Percentiles rank a stretch among this genome's conserved stretches.
phyloP scores from a whole-genome alignment of 805 yeast species.

The Saccharomycopsis javanensis region DNA sequence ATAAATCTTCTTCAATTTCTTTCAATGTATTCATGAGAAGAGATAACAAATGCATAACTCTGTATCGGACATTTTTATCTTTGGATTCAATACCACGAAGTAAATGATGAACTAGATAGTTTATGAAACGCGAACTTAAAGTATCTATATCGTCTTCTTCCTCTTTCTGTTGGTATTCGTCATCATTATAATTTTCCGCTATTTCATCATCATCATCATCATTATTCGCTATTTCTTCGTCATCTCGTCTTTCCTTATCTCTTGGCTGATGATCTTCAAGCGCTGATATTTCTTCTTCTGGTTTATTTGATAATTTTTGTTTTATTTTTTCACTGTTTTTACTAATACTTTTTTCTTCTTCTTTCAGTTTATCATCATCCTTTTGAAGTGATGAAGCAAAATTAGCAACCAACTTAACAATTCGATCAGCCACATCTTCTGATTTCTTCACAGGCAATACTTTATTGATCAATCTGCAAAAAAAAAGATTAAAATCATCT shows the following conservation, averaged over 20 bases:
- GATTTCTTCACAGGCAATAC: conserved; percentile 59
- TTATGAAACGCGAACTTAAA: conserved; percentile 44
- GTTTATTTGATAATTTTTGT: too few species aligned
- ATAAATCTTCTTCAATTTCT: conserved; percentile 65
- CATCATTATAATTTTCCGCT: conserved; percentile 25
- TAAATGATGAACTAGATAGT: conserved; percentile 52
- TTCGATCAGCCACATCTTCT: conserved; percentile 64
- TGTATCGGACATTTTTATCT: conserved; percentile 66
- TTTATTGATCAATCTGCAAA: conserved; percentile 54
- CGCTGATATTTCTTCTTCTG: conserved; percentile 20
- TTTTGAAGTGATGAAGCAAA: conserved; percentile 38
- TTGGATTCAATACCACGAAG: conserved; percentile 71
- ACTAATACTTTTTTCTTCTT: conserved; percentile 20
- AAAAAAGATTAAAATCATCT: conserved; percentile 49
- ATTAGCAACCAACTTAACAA: conserved; percentile 56
- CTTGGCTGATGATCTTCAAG: too few species aligned
- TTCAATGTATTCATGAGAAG: conserved; percentile 61
- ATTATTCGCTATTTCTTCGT: conserved; percentile 18
- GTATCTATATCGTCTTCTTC: conserved; percentile 31
- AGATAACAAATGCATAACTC: conserved; percentile 70
- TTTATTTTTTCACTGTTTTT: too few species aligned
- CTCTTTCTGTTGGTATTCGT: too few species aligned
- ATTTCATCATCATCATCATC: too few species aligned
- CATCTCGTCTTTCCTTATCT: too few species aligned
- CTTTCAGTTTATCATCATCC: conserved; percentile 18